phyloP scores from a whole-genome alignment of 2,329 filamentous ascomycete species.

The Onygenales sp. region DNA sequence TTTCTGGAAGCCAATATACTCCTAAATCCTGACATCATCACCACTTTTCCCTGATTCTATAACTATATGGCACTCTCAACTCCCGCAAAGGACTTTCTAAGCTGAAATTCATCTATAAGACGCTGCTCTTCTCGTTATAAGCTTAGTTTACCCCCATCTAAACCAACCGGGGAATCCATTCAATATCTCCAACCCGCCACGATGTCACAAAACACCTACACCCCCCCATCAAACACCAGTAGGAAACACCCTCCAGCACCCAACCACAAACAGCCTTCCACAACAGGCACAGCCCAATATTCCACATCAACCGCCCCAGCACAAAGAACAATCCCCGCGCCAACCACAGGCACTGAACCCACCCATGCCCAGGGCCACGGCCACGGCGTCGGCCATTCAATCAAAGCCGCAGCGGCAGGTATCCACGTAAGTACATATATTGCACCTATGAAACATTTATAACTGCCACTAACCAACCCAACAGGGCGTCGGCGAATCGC shows the following conservation, averaged over 20 bases:
- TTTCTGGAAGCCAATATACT: too few species aligned
- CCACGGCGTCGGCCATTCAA: conserved; percentile 14
- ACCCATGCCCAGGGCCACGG: neutral
- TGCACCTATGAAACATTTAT: neutral
- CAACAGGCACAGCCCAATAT: neutral
- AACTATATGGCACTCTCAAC: too few species aligned
- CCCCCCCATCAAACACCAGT: neutral
- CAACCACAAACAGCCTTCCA: neutral
- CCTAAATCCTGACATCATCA: too few species aligned
- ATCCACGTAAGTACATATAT: conserved; percentile 24
- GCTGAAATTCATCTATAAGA: too few species aligned
- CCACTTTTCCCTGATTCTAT: too few species aligned
- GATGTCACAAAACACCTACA: neutral
- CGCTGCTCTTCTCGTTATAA: too few species aligned
- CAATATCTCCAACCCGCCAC: neutral
- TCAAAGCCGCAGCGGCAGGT: conserved; percentile 21
- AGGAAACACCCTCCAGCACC: neutral
- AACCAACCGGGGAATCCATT: too few species aligned
- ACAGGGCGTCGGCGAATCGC: conserved; percentile 31
- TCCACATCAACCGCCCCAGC: neutral
- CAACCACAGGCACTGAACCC: too few species aligned
- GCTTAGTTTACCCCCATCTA: too few species aligned
- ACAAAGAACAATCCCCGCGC: neutral
- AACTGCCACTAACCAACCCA: neutral
- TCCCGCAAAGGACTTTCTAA: too few species aligned